Base-by-base conservation (phyloP, 805 yeast species). In the Candida ovalis region DNA sequence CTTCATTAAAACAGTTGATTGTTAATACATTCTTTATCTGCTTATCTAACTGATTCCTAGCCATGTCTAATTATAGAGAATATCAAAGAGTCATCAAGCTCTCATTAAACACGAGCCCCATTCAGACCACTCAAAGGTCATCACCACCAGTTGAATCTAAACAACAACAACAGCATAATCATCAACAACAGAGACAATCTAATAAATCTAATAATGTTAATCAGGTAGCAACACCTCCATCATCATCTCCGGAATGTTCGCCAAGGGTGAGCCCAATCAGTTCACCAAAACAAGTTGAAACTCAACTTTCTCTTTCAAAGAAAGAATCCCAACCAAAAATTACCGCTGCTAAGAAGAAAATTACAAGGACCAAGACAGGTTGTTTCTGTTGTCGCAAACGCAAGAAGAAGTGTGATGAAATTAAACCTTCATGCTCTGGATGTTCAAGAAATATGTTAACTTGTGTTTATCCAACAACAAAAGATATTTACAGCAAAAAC, bases 381-480 rank as follows among this genome's bases (percentile, higher is more conserved):
- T 68, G 73, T 47, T 64, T 64, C 50, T 67, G 71, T 45, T 68
- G 73, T 44, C 64, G 72, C 22, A 61, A 52, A 42, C 56, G 72
- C 43, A 67, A 67, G 66, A 68, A 67, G 68, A 68, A 68, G 57
- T 68, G 72, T 50, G 69, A 67, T 46, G 71, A 67, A 48, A 45
- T 54, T 27, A 59, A 58, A 47, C 71, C 71, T 3, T 55, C 59
- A 4, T 68, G 72, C 47, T 60, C 69, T 0, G 72, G 71, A 8
- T 68, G 72, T 49, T 43, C 55, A 2, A 52, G 71, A 49, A 67
- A 68, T 48, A 57, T 52, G 54, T 54, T 66, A 13, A 55, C 62
- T 15, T 68, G 73, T 50, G 66, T 66, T 8, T 68, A 67, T 44
- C 72, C 72, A 9, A 45, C 58, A 8, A 46, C 46, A 3, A 52